phyloP scores from a whole-genome alignment of 495 filamentous ascomycete genomes.

The Penicillium longicatenatum region DNA sequence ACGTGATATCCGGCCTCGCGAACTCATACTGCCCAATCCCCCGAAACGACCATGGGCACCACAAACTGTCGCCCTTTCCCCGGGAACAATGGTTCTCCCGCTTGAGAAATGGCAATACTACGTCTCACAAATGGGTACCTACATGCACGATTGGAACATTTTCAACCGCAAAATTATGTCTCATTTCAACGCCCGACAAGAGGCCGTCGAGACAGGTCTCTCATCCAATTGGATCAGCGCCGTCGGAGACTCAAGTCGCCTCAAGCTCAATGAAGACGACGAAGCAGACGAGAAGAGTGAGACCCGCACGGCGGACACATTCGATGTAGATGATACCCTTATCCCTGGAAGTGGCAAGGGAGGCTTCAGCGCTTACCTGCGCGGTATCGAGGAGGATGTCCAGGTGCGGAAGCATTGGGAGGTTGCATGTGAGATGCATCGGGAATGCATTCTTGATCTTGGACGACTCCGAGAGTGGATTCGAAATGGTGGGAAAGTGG shows the following conservation, averaged over 20 bases:
- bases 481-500: constrained; percentile 38
- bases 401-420: constrained; percentile 65
- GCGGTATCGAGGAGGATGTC: constrained; percentile 64
- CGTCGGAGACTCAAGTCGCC: constrained; percentile 48
- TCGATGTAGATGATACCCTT: constrained; percentile 17
- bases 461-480: constrained; percentile 57
- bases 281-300: constrained; percentile 22
- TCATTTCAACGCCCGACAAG: constrained; percentile 68
- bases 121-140: constrained; percentile 60
- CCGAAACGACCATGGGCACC: constrained; percentile 58
- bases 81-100: constrained; percentile 33
- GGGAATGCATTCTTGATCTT: constrained; percentile 60
- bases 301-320: constrained; percentile 8
- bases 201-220: constrained; percentile 49
- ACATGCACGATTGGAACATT: constrained; percentile 67
- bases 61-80: constrained; percentile 20
- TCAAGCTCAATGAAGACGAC: constrained; percentile 29
- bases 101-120: constrained; percentile 60
- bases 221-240: constrained; percentile 58
- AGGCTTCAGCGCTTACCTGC: constrained; percentile 60
- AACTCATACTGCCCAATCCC: constrained; percentile 59
- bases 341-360: constrained; percentile 35
- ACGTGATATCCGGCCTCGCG: constrained; percentile 34
- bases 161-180: constrained; percentile 66
- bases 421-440: constrained; percentile 63